Conservation (phyloP, 2,329 filamentous ascomycete genomes). For the Phialophora chinensis region DNA sequence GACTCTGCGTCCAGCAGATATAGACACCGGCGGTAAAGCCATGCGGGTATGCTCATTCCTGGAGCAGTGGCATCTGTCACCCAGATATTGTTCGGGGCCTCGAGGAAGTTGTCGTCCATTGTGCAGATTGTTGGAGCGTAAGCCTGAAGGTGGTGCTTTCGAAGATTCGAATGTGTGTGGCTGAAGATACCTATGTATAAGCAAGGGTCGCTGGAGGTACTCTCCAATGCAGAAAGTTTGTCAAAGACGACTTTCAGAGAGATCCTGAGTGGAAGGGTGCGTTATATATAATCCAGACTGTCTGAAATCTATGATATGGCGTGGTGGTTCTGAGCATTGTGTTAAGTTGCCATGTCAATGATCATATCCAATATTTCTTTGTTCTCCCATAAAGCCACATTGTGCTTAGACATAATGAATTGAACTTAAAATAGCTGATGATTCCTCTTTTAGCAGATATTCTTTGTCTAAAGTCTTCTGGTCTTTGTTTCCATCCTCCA, state of each 20-base stretch:
- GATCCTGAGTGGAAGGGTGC: background rate
- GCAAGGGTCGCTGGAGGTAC: background rate
- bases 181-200: background rate
- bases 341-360: background rate
- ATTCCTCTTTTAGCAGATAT: background rate
- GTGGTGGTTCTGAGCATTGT: background rate
- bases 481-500: background rate
- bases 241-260: background rate
- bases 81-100: background rate
- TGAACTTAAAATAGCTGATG: background rate
- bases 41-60: conserved; percentile 7
- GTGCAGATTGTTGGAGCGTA: background rate
- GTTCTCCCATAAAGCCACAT: background rate
- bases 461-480: background rate
- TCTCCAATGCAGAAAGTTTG: background rate
- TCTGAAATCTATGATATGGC: background rate
- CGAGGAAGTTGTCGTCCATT: background rate
- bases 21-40: conserved; percentile 9
- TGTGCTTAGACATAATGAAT: background rate
- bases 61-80: background rate
- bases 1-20: conserved; percentile 10
- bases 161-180: background rate
- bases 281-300: background rate
- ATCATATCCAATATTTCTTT: background rate
- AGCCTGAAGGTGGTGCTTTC: background rate